Percentiles rank a stretch among this genome's conserved stretches.
These are phyloP conservation scores for Coemansia reversa DNA, from an alignment of 192 early-diverging fungal species.

Conservation along the genomic window DNA sequence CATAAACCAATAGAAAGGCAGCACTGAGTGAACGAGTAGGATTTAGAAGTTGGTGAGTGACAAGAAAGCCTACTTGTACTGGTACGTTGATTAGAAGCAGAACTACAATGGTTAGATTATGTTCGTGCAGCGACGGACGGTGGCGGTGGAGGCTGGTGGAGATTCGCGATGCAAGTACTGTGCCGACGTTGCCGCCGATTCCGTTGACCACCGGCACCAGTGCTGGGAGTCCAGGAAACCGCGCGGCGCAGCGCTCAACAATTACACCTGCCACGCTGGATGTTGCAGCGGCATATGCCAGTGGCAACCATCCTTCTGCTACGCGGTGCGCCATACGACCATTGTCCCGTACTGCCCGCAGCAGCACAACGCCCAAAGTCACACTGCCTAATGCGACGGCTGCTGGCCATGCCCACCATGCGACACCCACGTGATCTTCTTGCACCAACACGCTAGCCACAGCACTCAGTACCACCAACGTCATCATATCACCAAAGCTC, in stretches of 20 bases:
- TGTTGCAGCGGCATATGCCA: conserved; percentile 73
- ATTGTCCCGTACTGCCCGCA: conserved; percentile 58
- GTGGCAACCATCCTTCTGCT: conserved; percentile 70
- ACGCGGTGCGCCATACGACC: conserved; percentile 64
- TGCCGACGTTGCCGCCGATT: conserved; percentile 75
- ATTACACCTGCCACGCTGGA: conserved; percentile 56
- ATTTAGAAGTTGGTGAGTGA: conserved; percentile 52
- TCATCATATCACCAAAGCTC: conserved; percentile 55
- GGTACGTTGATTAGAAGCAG: conserved; percentile 70
- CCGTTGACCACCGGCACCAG: conserved; percentile 56
- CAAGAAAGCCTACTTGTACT: conserved; percentile 63
- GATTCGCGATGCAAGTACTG: conserved; percentile 74
- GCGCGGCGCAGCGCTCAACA: conserved; percentile 29
- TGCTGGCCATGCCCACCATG: conserved; percentile 34
- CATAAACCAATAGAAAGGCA: conserved; percentile 56
- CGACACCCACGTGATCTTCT: background rate
- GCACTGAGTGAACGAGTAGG: conserved; percentile 46
- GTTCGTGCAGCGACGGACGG: conserved; percentile 28
- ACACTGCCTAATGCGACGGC: conserved; percentile 42
- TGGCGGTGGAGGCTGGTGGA: conserved; percentile 68
- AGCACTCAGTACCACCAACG: conserved; percentile 34
- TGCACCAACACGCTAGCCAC: conserved; percentile 19
- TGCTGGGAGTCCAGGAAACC: conserved; percentile 41
- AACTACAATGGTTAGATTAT: conserved; percentile 55
- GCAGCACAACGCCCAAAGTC: conserved; percentile 45